A percentile compares a stretch with the other conserved stretches of the same genome.
phyloP scores from a whole-genome alignment of 495 filamentous ascomycete species.

The Chaetomium fimeti region DNA sequence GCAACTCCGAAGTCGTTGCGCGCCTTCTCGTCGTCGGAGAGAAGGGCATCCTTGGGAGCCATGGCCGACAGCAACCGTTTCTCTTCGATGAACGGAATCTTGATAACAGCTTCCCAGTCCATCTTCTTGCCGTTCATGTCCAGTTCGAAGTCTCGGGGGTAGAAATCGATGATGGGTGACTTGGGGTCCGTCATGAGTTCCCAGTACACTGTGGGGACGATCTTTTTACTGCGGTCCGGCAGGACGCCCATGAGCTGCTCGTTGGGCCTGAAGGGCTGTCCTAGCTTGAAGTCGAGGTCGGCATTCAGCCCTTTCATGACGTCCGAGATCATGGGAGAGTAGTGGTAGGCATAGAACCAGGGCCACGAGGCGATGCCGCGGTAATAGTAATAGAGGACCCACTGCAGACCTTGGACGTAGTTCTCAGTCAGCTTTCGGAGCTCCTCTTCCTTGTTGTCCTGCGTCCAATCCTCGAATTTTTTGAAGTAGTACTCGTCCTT shows the following conservation, averaged over 20 bases:
- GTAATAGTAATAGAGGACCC: slow-evolving; percentile 99
- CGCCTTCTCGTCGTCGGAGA: slow-evolving; percentile 71
- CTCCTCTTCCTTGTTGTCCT: slow-evolving; percentile 71
- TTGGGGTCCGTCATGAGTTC: slow-evolving; percentile 85
- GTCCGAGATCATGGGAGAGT: slow-evolving; percentile 89
- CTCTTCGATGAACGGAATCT: slow-evolving; percentile 98
- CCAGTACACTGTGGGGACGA: slow-evolving; percentile 84
- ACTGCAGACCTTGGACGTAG: slow-evolving; percentile 96
- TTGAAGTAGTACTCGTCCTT: slow-evolving; percentile 85
- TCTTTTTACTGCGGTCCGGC: slow-evolving; percentile 94
- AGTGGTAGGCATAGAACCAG: slow-evolving; percentile 97
- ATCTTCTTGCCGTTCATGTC: slow-evolving; percentile 99
- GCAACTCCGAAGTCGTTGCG: slow-evolving; percentile 90
- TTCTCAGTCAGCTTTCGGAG: slow-evolving; percentile 85
- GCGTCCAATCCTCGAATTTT: slow-evolving; percentile 85
- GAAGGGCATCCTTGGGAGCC: slow-evolving; percentile 71
- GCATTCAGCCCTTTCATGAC: slow-evolving; percentile 84
- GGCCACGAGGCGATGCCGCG: slow-evolving; percentile 96
- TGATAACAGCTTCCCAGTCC: slow-evolving; percentile 99
- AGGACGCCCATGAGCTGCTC: slow-evolving; percentile 99
- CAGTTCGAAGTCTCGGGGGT: slow-evolving; percentile 93
- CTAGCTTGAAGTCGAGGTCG: slow-evolving; percentile 86
- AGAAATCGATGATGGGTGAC: slow-evolving; percentile 98
- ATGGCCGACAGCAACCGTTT: slow-evolving; percentile 78
- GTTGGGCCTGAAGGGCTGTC: slow-evolving; percentile 89